Evolutionary conservation across 2,329 filamentous ascomycete species (phyloP), one percentile per base, ranked within the genome.

Genomic region (Rugonectria rugulosa): DNA sequence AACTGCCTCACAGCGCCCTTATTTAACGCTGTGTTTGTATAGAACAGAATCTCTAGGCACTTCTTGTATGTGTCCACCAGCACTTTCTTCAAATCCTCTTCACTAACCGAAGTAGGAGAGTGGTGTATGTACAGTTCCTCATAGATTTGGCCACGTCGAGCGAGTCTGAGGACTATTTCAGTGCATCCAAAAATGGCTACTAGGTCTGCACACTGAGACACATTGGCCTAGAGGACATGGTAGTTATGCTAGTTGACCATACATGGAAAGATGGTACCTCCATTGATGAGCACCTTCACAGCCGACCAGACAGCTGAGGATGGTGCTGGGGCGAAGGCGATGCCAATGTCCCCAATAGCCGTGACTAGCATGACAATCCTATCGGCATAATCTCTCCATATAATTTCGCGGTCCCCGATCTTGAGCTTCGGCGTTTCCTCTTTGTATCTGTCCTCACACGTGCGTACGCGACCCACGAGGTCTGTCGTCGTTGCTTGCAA

Each of bases 331-430:
- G 43, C 51, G 20, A 54, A 48, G 8, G 6, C 15, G 37, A 54
- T 27, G 21, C 42, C 42, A 19, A 54, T 37, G 11, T 54, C 44
- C 6, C 51, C 51, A 20, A 54, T 42, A 4, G 23, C 24, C 5
- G 44, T 48, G 8, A 48, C 9, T 20, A 26, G 14, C 4, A 29
- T 31, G 20, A 43, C 38, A 2, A 47, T 44, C 5, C 15, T 47
- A 4, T 42, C 17, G 5, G 51, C 51, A 27, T 48, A 48, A 21
- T 54, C 51, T 29, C 44, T 42, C 51, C 37, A 54, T 37, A 47
- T 31, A 11, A 53, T 46, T 17, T 46, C 34, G 12, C 26, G 42
- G 10, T 27, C n/a, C 9, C 20, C 20, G 4, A 53, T 21, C 19
- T 12, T 42, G 26, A 53, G 20, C 40, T 44, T 53, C 12, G 36